Conservation (phyloP, 2,329 filamentous ascomycete genomes). For the Arthroderma uncinatum region DNA sequence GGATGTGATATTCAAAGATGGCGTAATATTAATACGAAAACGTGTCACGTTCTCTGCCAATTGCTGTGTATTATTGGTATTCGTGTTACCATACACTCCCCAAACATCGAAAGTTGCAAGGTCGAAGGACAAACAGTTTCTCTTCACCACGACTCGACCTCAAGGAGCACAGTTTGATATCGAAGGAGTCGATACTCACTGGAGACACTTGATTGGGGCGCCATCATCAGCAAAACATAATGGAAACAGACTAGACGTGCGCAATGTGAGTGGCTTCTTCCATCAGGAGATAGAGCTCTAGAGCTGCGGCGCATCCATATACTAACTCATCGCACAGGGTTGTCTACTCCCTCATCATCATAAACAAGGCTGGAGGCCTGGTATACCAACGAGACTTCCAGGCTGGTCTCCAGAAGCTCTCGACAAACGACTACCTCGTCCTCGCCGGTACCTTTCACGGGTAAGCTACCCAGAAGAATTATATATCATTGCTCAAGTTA, state of each 20-base stretch:
- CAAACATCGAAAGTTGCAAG: neutral
- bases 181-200: neutral
- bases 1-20: neutral
- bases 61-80: neutral
- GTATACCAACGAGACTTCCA: slow-evolving; percentile 95
- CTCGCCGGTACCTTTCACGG: slow-evolving; percentile 95
- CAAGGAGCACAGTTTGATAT: too few species aligned
- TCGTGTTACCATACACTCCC: neutral
- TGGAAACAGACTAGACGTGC: slow-evolving; percentile 2
- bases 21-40: neutral
- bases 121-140: too few species aligned
- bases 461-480: slow-evolving; percentile 39
- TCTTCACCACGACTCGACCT: too few species aligned
- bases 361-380: slow-evolving; percentile 95
- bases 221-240: neutral
- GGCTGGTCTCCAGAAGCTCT: slow-evolving; percentile 74
- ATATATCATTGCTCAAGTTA: neutral
- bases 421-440: slow-evolving; percentile 92
- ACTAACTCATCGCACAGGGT: slow-evolving; percentile 49
- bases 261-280: neutral
- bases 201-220: neutral
- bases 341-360: slow-evolving; percentile 88
- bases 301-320: neutral
- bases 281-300: neutral
- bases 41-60: neutral